Percentiles rank a stretch among this genome's conserved stretches.
phyloP scores from a whole-genome alignment of 371 early-diverging fungal species.

The Thermomucor indicae-seudaticae region DNA sequence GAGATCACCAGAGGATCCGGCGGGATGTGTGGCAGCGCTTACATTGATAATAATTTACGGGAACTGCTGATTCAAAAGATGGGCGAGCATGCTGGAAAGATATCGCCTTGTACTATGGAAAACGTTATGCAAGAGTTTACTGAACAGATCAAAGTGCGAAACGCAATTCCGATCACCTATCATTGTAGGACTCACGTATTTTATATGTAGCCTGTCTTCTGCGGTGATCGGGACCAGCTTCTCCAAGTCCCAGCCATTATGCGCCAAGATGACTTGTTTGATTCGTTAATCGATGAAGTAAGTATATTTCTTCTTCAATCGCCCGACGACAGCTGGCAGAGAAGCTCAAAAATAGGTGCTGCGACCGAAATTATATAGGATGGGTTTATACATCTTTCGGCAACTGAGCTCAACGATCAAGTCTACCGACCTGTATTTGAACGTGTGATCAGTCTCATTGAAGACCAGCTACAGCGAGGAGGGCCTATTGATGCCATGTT shows the following conservation, averaged over 20 bases:
- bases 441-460: constrained; percentile 35
- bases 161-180: neutral
- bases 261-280: constrained; percentile 5
- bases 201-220: constrained; percentile 49
- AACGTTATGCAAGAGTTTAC: constrained; percentile 36
- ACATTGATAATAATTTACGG: constrained; percentile 48
- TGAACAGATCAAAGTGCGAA: constrained; percentile 41
- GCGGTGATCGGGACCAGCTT: constrained; percentile 49
- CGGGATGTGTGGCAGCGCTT: constrained; percentile 49
- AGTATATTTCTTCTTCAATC: neutral
- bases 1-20: constrained; percentile 48
- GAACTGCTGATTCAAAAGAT: constrained; percentile 28
- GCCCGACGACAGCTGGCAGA: too few species aligned
- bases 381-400: constrained; percentile 28
- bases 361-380: constrained; percentile 11
- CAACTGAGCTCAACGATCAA: constrained; percentile 26
- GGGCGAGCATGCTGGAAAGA: neutral
- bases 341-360: too few species aligned
- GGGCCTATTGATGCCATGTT: constrained; percentile 32
- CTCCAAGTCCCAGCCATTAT: constrained; percentile 18
- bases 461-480: constrained; percentile 29
- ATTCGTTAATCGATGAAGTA: constrained; percentile 18
- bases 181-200: neutral
- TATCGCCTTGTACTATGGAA: constrained; percentile 28
- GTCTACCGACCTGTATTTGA: constrained; percentile 43